phyloP scores from a whole-genome alignment of 2,329 filamentous ascomycete species.

The Aspergillus piperis region DNA sequence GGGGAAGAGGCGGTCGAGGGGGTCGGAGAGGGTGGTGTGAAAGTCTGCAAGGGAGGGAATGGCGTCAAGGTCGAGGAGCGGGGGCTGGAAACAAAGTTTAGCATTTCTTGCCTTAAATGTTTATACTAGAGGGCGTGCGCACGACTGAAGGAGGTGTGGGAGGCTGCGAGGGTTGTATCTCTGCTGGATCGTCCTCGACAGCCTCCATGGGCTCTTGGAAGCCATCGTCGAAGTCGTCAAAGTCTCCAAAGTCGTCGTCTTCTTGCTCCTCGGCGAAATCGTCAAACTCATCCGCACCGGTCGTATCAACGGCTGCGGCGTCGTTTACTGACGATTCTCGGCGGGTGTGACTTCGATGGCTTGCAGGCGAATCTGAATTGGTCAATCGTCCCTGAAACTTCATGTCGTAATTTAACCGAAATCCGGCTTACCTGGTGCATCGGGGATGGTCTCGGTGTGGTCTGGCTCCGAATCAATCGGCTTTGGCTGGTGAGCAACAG shows the following conservation, averaged over 20 bases:
- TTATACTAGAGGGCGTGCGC: slow-evolving; percentile 33
- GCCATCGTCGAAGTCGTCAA: slow-evolving; percentile 69
- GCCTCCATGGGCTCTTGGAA: slow-evolving; percentile 57
- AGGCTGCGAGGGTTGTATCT: slow-evolving; percentile 27
- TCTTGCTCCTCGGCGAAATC: slow-evolving; percentile 56
- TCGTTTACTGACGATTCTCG: slow-evolving; percentile 41
- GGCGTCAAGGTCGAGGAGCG: slow-evolving; percentile 56
- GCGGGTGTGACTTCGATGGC: slow-evolving; percentile 43
- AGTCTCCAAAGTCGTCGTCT: slow-evolving; percentile 64
- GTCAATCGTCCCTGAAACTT: slow-evolving; percentile 59
- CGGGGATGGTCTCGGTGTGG: slow-evolving; percentile 43
- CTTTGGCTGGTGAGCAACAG: slow-evolving; percentile 42
- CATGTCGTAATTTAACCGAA: slow-evolving; percentile 33
- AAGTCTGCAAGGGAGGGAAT: slow-evolving; percentile 50
- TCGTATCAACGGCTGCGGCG: slow-evolving; percentile 63
- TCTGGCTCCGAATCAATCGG: slow-evolving; percentile 49
- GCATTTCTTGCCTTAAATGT: not conserved
- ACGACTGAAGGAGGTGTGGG: slow-evolving; percentile 46
- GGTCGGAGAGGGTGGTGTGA: slow-evolving; percentile 38
- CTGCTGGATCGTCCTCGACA: slow-evolving; percentile 26
- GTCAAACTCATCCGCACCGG: slow-evolving; percentile 62
- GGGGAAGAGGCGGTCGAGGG: slow-evolving; percentile 50
- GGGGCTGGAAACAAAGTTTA: slow-evolving; percentile 29
- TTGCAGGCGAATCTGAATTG: slow-evolving; percentile 60
- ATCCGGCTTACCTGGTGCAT: slow-evolving; percentile 59